These are phyloP conservation scores for Globisporangium iwayamae DNA, from an alignment of 352 stramenopile species.

Conservation along the genomic window DNA sequence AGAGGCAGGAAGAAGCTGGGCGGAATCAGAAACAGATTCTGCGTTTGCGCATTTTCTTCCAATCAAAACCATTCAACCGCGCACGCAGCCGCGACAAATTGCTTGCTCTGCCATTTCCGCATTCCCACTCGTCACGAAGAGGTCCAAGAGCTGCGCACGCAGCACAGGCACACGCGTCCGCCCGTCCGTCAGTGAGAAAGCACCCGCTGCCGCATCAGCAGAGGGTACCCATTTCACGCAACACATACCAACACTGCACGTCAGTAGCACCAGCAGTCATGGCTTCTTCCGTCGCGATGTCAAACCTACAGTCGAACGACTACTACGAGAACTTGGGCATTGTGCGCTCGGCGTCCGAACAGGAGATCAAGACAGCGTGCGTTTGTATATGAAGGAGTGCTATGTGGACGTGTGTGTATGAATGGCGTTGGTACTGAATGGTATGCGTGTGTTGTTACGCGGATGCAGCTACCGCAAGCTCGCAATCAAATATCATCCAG, in stretches of 20 bases:
- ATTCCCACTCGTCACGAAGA: neutral
- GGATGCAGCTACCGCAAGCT: constrained; percentile 83
- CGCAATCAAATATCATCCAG: constrained; percentile 91
- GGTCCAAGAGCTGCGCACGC: neutral
- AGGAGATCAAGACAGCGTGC: constrained; percentile 86
- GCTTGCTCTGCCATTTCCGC: neutral
- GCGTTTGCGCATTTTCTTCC: neutral
- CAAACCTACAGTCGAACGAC: constrained; percentile 65
- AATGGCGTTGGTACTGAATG: neutral
- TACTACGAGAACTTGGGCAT: constrained; percentile 88
- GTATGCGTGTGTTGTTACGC: constrained; percentile 1
- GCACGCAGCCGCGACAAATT: neutral
- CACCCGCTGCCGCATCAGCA: neutral
- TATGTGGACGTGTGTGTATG: neutral
- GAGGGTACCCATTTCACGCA: neutral
- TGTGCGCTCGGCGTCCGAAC: constrained; percentile 49
- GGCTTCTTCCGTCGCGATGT: constrained; percentile 18
- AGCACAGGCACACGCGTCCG: no score
- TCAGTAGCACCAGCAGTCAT: neutral
- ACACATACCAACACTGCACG: neutral
- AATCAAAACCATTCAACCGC: neutral
- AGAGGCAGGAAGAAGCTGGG: no score
- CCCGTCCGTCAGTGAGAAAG: neutral
- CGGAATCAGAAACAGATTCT: neutral
- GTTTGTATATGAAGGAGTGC: constrained; percentile 12